Percentiles rank a stretch among this genome's conserved stretches.
phyloP scores from a whole-genome alignment of 2,329 filamentous ascomycete genomes.

The Colletotrichum sp. region DNA sequence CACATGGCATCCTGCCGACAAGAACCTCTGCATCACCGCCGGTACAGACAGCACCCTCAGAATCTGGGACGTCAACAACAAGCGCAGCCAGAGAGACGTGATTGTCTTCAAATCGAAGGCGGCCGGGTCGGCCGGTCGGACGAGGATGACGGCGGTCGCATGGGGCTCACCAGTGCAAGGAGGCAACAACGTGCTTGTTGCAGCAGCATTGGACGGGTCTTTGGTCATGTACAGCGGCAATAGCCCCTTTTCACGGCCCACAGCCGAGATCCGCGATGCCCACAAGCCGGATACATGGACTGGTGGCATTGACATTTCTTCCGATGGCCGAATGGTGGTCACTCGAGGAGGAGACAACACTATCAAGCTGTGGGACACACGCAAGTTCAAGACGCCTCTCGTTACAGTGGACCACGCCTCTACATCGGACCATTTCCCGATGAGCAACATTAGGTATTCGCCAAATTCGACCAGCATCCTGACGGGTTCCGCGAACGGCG shows the following conservation, averaged over 20 bases:
- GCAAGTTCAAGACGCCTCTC: constrained; percentile 92
- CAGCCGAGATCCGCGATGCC: constrained; percentile 83
- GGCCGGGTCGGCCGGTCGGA: constrained; percentile 86
- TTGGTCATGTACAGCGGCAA: constrained; percentile 92
- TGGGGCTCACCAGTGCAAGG: constrained; percentile 83
- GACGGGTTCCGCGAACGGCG: constrained; percentile 84
- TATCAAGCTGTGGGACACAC: constrained; percentile 96
- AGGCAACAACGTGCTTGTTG: constrained; percentile 78
- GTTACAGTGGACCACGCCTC: constrained; percentile 80
- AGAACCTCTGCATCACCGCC: constrained; percentile 85
- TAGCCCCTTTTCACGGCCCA: constrained; percentile 82
- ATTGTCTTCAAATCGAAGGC: constrained; percentile 94
- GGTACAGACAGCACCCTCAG: constrained; percentile 94
- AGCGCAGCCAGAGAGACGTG: constrained; percentile 87
- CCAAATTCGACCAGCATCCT: constrained; percentile 84
- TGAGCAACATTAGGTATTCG: constrained; percentile 88
- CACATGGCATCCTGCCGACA: constrained; percentile 88
- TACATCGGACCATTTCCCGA: constrained; percentile 82
- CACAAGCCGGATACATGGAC: constrained; percentile 89
- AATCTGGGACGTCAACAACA: constrained; percentile 96
- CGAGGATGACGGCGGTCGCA: constrained; percentile 89
- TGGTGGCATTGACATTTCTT: constrained; percentile 86
- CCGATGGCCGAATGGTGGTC: constrained; percentile 88
- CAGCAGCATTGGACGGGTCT: constrained; percentile 86
- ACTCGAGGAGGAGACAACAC: constrained; percentile 89